These are phyloP conservation scores for Pseudopyrenochaeta lycopersici DNA, from an alignment of 2,329 filamentous ascomycete genomes.

Conservation along the genomic window DNA sequence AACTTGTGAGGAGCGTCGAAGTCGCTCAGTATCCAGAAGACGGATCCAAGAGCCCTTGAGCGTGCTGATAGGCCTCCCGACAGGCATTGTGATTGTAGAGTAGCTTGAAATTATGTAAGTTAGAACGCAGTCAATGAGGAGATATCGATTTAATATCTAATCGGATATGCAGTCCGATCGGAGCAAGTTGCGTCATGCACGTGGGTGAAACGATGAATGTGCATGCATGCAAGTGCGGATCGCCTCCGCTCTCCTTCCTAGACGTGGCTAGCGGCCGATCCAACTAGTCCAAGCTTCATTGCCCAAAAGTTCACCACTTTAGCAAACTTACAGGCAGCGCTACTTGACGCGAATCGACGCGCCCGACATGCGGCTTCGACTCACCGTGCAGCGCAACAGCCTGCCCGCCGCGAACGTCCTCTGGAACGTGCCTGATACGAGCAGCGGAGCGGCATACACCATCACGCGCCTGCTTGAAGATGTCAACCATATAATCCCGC, in stretches of 20 bases:
- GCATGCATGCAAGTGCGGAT: conserved; percentile 7
- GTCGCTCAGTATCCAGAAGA: conserved; percentile 45
- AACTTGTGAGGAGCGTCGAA: conserved; percentile 79
- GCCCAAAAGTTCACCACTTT: conserved; percentile 19
- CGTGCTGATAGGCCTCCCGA: conserved; percentile 31
- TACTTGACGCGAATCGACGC: conserved; percentile 4
- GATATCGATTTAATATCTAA: not conserved
- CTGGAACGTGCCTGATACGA: conserved; percentile 46
- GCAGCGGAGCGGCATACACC: conserved; percentile 58
- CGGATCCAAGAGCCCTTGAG: conserved; percentile 50
- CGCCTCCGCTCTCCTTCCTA: conserved; percentile 9
- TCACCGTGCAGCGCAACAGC: conserved; percentile 47
- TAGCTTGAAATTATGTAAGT: not conserved
- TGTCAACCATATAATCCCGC: conserved; percentile 80
- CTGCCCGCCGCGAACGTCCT: conserved; percentile 50
- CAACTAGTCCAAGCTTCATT: conserved; percentile 10
- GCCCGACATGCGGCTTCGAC: conserved; percentile 46
- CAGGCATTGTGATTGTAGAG: conserved; percentile 26
- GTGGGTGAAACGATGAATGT: conserved; percentile 4
- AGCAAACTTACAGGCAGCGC: not conserved
- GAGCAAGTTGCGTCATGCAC: conserved; percentile 13
- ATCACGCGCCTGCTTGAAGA: conserved; percentile 79
- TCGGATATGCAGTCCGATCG: not conserved
- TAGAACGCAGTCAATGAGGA: not conserved
- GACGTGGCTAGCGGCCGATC: conserved; percentile 14